These are phyloP conservation scores for Lojkania enalia DNA, from an alignment of 2,329 filamentous ascomycete genomes.

Conservation along the genomic window DNA sequence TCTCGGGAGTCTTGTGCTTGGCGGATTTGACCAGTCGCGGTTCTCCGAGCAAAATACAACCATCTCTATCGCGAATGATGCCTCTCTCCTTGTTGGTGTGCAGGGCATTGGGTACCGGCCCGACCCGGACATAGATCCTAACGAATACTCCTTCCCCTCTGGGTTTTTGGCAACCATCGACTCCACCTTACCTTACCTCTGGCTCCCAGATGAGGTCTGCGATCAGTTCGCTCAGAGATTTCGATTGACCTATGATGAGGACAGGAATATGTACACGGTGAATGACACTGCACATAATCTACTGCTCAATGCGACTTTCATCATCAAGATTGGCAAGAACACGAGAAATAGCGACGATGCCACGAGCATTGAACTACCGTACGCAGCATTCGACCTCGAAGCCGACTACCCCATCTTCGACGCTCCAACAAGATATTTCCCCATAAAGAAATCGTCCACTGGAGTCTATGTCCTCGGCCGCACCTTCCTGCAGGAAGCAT, in stretches of 20 bases:
- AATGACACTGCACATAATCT: constrained; percentile 27
- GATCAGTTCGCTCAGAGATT: constrained; percentile 42
- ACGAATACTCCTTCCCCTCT: constrained; percentile 14
- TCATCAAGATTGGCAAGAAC: constrained; percentile 21
- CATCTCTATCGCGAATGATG: constrained; percentile 23
- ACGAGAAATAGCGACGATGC: constrained; percentile 11
- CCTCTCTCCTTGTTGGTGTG: constrained; percentile 30
- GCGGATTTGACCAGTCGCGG: constrained; percentile 47
- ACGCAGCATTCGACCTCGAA: constrained; percentile 31
- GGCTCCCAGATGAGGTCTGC: constrained; percentile 40
- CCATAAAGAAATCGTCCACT: constrained; percentile 31
- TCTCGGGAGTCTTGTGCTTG: constrained; percentile 42
- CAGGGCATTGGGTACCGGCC: constrained; percentile 28
- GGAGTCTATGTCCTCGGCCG: constrained; percentile 36
- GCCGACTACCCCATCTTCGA: constrained; percentile 13
- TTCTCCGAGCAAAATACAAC: constrained; percentile 22
- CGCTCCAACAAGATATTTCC: constrained; percentile 31
- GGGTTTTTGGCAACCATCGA: constrained; percentile 41
- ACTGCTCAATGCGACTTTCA: constrained; percentile 33
- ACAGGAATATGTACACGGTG: constrained; percentile 39
- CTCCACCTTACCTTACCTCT: constrained; percentile 43
- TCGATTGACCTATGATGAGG: constrained; percentile 38
- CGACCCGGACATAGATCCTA: constrained; percentile 16
- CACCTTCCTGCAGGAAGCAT: constrained; percentile 44
- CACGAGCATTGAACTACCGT: constrained; percentile 32